Conservation (phyloP, 2,329 filamentous ascomycete genomes). For the Trichoderma semiorbis region DNA sequence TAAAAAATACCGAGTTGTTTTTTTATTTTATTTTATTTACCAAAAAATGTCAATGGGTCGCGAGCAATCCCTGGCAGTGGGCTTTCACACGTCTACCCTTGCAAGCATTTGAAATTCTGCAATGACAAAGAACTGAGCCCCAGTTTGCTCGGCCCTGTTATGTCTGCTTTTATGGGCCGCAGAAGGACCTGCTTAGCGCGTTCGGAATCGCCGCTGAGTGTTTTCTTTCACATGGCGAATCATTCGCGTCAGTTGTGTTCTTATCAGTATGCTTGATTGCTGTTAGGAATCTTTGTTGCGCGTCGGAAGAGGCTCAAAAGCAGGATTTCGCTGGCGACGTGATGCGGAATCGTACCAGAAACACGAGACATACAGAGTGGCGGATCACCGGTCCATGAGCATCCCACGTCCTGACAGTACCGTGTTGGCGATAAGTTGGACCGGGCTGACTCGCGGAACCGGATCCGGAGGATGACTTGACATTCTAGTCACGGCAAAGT, state of each 20-base stretch:
- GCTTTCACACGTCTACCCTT: slow-evolving; percentile 6
- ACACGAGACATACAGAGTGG: neutral
- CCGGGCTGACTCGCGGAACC: neutral
- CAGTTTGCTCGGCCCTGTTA: neutral
- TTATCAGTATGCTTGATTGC: neutral
- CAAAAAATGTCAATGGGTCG: neutral
- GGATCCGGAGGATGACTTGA: neutral
- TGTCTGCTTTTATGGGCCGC: neutral
- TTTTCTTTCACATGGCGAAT: neutral
- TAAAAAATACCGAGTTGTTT: neutral
- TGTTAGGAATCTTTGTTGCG: neutral
- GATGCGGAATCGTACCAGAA: neutral
- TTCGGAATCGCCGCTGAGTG: slow-evolving; percentile 8
- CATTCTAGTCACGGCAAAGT: neutral
- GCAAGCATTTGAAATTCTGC: neutral
- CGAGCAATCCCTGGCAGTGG: neutral
- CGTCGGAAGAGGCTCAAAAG: neutral
- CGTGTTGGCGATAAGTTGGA: neutral
- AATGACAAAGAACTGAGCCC: neutral
- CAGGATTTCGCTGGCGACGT: neutral
- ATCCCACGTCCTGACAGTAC: neutral
- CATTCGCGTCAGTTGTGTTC: neutral
- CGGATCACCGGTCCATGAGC: neutral
- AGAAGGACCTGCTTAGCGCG: neutral
- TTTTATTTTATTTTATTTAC: neutral